A percentile compares a stretch with the other conserved stretches of the same genome.
These are phyloP conservation scores for Haplosporangium sp. DNA, from an alignment of 371 early-diverging fungal genomes.

Conservation along the genomic window DNA sequence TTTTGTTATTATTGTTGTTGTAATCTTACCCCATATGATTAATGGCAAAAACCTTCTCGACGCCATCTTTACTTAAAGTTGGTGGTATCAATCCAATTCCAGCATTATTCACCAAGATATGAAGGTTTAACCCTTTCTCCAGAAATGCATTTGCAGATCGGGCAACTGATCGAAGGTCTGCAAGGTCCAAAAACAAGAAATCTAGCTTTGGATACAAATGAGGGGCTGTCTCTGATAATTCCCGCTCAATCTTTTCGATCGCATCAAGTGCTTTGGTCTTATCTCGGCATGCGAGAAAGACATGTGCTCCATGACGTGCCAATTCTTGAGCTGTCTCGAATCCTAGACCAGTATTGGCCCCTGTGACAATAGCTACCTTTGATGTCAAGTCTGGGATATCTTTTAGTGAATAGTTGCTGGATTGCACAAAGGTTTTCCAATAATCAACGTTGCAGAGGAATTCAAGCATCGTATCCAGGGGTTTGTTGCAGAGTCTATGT, in stretches of 20 bases:
- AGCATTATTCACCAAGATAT: constrained; percentile 50
- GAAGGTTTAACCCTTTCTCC: constrained; percentile 22
- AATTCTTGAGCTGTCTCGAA: constrained; percentile 68
- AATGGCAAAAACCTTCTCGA: constrained; percentile 45
- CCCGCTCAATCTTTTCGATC: constrained; percentile 64
- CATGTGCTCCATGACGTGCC: constrained; percentile 62
- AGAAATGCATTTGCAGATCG: constrained; percentile 31
- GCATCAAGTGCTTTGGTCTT: constrained; percentile 59
- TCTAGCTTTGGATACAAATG: constrained; percentile 44
- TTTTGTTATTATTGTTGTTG: no score
- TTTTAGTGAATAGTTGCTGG: constrained; percentile 48
- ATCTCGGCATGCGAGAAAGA: constrained; percentile 74
- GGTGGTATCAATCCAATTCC: constrained; percentile 31
- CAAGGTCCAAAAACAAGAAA: constrained; percentile 37
- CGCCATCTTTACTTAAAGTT: constrained; percentile 37
- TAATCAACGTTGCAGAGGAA: constrained; percentile 35
- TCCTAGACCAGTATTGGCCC: constrained; percentile 80
- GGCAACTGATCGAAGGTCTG: constrained; percentile 33
- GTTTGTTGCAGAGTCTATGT: neutral
- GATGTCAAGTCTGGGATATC: constrained; percentile 74
- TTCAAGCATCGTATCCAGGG: constrained; percentile 29
- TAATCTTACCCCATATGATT: constrained; percentile 47
- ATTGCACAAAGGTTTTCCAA: constrained; percentile 43
- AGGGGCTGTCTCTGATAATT: constrained; percentile 43
- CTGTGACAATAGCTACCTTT: constrained; percentile 80